Conservation (phyloP, 257 asterid genomes). For the Paulownia fortunei region DNA sequence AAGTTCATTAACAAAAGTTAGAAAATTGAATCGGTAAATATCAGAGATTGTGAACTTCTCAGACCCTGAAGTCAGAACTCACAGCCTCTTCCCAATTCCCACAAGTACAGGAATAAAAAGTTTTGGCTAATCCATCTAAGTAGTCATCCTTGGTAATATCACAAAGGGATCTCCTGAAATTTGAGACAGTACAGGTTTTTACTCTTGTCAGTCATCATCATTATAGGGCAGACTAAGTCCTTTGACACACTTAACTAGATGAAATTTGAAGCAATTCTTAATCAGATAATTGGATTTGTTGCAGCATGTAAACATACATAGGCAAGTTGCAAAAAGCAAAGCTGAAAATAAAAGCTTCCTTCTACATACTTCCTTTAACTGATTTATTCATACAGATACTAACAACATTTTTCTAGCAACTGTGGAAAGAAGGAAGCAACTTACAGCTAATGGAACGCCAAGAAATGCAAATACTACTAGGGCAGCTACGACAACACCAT, state of each 20-base stretch:
- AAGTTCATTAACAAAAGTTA: slow-evolving; percentile 14
- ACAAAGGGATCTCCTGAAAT: neutral
- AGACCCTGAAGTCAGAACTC: neutral
- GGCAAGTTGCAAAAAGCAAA: neutral
- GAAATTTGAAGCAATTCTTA: neutral
- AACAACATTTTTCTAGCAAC: neutral
- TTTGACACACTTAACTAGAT: neutral
- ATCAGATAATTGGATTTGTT: neutral
- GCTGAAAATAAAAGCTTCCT: too few species aligned
- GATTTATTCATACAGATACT: neutral
- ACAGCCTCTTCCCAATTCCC: neutral
- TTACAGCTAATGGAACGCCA: slow-evolving; percentile 88
- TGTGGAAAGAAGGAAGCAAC: slow-evolving; percentile 33
- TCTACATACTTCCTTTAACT: neutral
- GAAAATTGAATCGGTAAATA: slow-evolving; percentile 5
- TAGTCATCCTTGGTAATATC: neutral
- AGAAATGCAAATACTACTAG: slow-evolving; percentile 68
- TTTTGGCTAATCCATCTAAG: neutral
- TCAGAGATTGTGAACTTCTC: neutral
- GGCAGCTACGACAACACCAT: slow-evolving; percentile 73
- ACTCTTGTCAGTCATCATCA: neutral
- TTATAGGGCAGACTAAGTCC: neutral
- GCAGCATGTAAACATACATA: neutral
- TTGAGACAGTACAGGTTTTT: neutral
- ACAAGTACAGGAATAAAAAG: neutral